These are phyloP conservation scores for Psilocybe mexicana DNA, from an alignment of 1,284 basidiomycete species.

Conservation along the genomic window DNA sequence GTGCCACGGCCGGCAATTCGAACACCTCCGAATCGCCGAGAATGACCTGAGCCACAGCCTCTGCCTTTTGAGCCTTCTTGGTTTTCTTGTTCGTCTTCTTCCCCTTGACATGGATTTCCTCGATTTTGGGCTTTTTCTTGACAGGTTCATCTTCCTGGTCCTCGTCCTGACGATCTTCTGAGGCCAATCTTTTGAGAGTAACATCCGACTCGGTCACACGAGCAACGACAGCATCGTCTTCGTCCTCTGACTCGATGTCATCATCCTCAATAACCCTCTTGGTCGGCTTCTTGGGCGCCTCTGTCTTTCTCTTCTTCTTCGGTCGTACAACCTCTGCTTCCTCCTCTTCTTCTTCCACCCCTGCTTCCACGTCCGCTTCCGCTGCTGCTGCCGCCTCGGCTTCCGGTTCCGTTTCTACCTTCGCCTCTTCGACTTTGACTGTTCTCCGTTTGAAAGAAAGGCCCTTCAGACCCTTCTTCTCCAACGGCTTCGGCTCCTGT, in stretches of 20 bases:
- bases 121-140: conserved; percentile 38
- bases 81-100: conserved; percentile 17
- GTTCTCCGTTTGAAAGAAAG: conserved; percentile 70
- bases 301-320: conserved; percentile 39
- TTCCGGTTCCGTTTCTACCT: conserved; percentile 29
- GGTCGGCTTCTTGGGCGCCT: conserved; percentile 28
- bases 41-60: conserved; percentile 43
- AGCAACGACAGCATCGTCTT: conserved; percentile 36
- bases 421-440: conserved; percentile 36
- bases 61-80: conserved; percentile 36
- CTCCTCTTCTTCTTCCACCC: conserved; percentile 30
- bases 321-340: conserved; percentile 35
- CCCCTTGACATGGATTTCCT: conserved; percentile 21
- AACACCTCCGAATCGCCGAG: conserved; percentile 52
- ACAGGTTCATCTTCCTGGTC: conserved; percentile 49
- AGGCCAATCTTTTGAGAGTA: conserved; percentile 31
- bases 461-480: conserved; percentile 55
- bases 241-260: conserved; percentile 41
- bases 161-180: conserved; percentile 50
- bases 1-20: conserved; percentile 49
- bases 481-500: conserved; percentile 31
- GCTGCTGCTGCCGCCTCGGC: conserved; percentile 32
- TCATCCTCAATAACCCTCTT: conserved; percentile 34
- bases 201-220: conserved; percentile 23
- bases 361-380: conserved; percentile 36